A percentile compares a stretch with the other conserved stretches of the same genome.
phyloP scores from a whole-genome alignment of 306 rosid genomes.

The Fagus sylvatica region DNA sequence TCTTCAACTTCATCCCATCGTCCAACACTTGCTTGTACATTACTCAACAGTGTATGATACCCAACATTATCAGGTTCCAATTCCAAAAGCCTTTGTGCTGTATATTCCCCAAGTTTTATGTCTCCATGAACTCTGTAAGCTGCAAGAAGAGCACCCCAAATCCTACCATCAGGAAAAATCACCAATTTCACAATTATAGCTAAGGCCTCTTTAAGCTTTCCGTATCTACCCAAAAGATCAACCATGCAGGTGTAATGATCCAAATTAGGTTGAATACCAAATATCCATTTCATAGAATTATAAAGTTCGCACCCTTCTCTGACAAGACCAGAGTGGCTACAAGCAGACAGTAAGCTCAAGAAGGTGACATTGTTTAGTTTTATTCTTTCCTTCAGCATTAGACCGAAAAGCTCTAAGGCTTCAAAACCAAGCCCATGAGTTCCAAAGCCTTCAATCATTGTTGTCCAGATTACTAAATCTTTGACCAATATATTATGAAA shows the following conservation, averaged over 20 bases:
- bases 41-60: conserved; percentile 41
- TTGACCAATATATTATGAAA: conserved; percentile 36
- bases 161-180: conserved; percentile 49
- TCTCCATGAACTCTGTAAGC: conserved; percentile 50
- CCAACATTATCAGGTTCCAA: conserved; percentile 59
- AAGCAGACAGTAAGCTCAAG: too few species aligned
- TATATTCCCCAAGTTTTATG: conserved; percentile 40
- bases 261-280: conserved; percentile 46
- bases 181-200: conserved; percentile 43
- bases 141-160: conserved; percentile 61
- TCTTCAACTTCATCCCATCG: too few species aligned
- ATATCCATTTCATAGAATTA: conserved; percentile 49
- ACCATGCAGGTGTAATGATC: conserved; percentile 63
- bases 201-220: conserved; percentile 54
- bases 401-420: conserved; percentile 31
- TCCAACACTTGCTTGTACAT: too few species aligned
- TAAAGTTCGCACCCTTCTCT: conserved; percentile 50
- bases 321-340: conserved; percentile 59
- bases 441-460: conserved; percentile 60
- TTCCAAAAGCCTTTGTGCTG: conserved; percentile 53
- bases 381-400: conserved; percentile 38
- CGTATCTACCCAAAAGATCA: conserved; percentile 52
- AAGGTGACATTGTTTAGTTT: conserved; percentile 46
- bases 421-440: conserved; percentile 50
- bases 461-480: conserved; percentile 59